These are phyloP conservation scores for Capsicum rhomboideum DNA, from an alignment of 257 asterid genomes.

Conservation along the genomic window DNA sequence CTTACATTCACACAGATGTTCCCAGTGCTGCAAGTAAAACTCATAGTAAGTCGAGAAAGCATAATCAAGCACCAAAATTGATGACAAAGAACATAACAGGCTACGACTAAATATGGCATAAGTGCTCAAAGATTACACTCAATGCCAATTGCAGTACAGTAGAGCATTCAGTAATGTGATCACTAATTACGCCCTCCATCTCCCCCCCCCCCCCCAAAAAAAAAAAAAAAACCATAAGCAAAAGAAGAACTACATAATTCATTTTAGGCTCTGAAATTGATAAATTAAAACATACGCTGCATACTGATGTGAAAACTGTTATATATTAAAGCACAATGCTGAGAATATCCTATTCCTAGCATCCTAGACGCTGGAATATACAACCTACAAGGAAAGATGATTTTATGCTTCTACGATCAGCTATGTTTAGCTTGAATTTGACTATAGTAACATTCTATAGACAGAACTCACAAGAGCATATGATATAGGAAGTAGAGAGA, in stretches of 20 bases:
- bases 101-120: not conserved
- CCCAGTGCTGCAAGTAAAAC: slow-evolving; percentile 71
- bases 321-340: not conserved
- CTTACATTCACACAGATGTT: slow-evolving; percentile 90
- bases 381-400: not conserved
- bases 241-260: not conserved
- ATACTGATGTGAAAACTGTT: not conserved
- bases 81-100: not conserved
- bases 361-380: not conserved
- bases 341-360: not conserved
- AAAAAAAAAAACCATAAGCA: not conserved
- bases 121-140: not conserved
- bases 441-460: not conserved
- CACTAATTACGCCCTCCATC: not conserved
- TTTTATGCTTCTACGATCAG: not conserved
- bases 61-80: not conserved
- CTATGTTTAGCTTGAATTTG: not conserved
- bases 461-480: not conserved
- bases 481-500: not conserved
- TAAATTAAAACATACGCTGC: not conserved
- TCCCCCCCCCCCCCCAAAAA: not conserved
- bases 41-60: not conserved
- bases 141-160: not conserved
- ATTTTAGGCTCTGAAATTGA: not conserved
- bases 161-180: not conserved